phyloP scores from a whole-genome alignment of 495 filamentous ascomycete species.

The Achaetomiella virescens region DNA sequence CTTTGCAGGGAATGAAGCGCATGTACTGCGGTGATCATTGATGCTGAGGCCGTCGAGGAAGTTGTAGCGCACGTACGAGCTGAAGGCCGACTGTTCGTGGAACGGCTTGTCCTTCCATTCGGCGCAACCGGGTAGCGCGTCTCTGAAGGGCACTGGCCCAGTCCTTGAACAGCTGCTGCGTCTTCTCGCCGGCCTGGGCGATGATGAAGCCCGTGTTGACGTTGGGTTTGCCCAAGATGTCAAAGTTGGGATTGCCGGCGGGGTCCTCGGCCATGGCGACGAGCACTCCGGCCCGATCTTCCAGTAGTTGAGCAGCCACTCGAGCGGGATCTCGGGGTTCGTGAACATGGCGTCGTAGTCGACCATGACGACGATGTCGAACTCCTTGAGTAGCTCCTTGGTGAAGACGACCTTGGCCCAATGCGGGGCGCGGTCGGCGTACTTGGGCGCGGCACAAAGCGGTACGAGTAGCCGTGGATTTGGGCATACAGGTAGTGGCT shows the following conservation, averaged over 20 bases:
- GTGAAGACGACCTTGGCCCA: slow-evolving; percentile 48
- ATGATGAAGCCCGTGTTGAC: slow-evolving; percentile 32
- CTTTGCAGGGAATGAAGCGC: slow-evolving; percentile 21
- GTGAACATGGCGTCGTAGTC: slow-evolving; percentile 47
- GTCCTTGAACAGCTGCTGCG: slow-evolving; percentile 24
- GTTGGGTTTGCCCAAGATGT: slow-evolving; percentile 15
- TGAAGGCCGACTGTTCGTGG: slow-evolving; percentile 29
- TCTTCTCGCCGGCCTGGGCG: slow-evolving; percentile 23
- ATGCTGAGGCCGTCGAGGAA: slow-evolving; percentile 26
- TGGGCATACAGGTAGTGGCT: slow-evolving; percentile 41
- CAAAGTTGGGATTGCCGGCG: slow-evolving; percentile 16
- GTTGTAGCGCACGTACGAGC: slow-evolving; percentile 26
- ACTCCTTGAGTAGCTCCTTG: slow-evolving; percentile 37
- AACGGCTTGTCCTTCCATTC: slow-evolving; percentile 21
- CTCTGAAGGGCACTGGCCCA: slow-evolving; percentile 29
- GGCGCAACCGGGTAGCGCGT: slow-evolving; percentile 23
- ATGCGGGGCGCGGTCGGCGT: slow-evolving; percentile 34
- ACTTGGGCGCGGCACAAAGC: slow-evolving; percentile 36
- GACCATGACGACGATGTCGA: slow-evolving; percentile 45
- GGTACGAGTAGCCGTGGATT: slow-evolving; percentile 52
- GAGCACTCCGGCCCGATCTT: slow-evolving; percentile 36
- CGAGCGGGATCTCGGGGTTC: slow-evolving; percentile 44
- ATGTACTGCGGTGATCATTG: slow-evolving; percentile 19
- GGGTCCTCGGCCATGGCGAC: slow-evolving; percentile 43
- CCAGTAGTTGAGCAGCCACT: slow-evolving; percentile 53